phyloP scores from a whole-genome alignment of 768 basidiomycete species.

The Lactifluus volemus region DNA sequence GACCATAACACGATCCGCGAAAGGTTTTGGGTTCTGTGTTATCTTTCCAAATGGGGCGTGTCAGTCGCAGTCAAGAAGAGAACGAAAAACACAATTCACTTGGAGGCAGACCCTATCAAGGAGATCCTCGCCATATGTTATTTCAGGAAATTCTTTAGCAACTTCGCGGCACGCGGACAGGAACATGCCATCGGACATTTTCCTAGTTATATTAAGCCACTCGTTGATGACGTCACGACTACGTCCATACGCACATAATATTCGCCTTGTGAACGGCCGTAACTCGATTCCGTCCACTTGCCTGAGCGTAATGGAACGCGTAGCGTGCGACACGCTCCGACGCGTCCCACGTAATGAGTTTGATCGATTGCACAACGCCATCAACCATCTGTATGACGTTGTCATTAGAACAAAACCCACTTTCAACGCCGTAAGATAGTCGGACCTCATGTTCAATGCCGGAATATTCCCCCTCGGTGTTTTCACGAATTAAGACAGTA shows the following conservation, averaged over 20 bases:
- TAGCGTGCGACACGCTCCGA: conserved; percentile 98
- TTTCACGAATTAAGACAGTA: conserved; percentile 97
- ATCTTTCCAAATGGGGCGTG: conserved; percentile 38
- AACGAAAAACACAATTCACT: conserved; percentile 33
- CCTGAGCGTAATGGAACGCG: conserved; percentile 95
- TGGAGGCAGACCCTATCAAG: conserved; percentile 94
- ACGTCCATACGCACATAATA: conserved; percentile 63
- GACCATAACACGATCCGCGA: conserved; percentile 96
- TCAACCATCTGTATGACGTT: conserved; percentile 63
- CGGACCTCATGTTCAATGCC: conserved; percentile 97
- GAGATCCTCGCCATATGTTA: conserved; percentile 94
- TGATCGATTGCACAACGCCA: conserved; percentile 98
- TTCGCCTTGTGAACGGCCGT: conserved; percentile 99
- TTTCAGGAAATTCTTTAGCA: conserved; percentile 88
- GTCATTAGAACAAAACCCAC: conserved; percentile 10
- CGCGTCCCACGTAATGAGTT: conserved; percentile 97
- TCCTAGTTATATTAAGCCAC: conserved; percentile 44
- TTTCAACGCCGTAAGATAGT: not conserved
- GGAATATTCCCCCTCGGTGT: conserved; percentile 99
- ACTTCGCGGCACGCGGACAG: conserved; percentile 94
- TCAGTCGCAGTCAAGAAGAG: not conserved
- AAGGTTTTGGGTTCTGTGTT: conserved; percentile 89
- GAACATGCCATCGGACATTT: conserved; percentile 99
- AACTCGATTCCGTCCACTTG: conserved; percentile 80
- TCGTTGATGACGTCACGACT: conserved; percentile 6